Evolutionary conservation across 768 basidiomycete genomes (phyloP).

Genomic region (Kwoniella bestiolae): DNA sequence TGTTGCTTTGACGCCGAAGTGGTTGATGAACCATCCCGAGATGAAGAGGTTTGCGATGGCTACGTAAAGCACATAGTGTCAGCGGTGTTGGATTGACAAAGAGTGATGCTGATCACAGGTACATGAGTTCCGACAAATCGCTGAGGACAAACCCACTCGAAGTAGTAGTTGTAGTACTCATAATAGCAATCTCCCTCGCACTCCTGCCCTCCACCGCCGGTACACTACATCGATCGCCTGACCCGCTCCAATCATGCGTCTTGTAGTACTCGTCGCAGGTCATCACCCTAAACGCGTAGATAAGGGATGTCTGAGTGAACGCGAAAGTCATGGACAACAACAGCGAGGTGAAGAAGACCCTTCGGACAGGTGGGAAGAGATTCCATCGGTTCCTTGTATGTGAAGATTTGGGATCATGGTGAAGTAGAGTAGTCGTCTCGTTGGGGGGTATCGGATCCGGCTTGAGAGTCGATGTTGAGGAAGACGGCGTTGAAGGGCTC

Average conservation of each 20-base stretch:
- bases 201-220: constrained; percentile 40
- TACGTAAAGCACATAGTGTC: neutral
- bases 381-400: neutral
- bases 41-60: constrained; percentile 54
- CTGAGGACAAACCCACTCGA: constrained; percentile 24
- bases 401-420: neutral
- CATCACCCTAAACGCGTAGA: constrained; percentile 50
- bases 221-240: constrained; percentile 45
- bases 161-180: constrained; percentile 42
- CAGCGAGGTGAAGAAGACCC: constrained; percentile 42
- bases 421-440: constrained; percentile 7
- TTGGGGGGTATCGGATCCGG: neutral
- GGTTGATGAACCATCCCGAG: constrained; percentile 45
- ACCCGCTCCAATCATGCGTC: constrained; percentile 23
- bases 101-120: no score
- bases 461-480: constrained; percentile 18
- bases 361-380: constrained; percentile 28
- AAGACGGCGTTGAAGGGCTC: constrained; percentile 7
- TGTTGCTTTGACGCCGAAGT: constrained; percentile 43
- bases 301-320: constrained; percentile 48
- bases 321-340: constrained; percentile 44
- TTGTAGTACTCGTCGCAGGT: constrained; percentile 53
- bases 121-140: no score
- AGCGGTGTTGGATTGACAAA: no score
- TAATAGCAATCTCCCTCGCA: constrained; percentile 40